Percentiles rank a stretch among this genome's conserved stretches.
Conservation (phyloP, 2,329 filamentous ascomycete genomes). For the Pyrenophora graminea region DNA sequence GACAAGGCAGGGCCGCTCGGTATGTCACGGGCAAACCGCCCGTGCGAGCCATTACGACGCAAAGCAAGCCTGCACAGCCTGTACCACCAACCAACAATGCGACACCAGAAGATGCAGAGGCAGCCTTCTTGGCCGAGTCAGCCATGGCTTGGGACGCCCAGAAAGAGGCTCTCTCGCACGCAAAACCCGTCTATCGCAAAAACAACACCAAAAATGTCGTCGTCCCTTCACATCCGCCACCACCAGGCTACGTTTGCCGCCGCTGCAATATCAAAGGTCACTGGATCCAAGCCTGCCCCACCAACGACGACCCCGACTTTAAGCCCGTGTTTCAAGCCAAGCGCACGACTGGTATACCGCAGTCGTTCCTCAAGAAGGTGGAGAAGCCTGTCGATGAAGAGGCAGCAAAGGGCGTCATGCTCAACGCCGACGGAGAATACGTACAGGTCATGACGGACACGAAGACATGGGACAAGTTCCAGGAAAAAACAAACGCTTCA, state of each 20-base stretch:
- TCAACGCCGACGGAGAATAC: conserved; percentile 96
- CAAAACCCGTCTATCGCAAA: conserved; percentile 49
- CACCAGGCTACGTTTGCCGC: conserved; percentile 93
- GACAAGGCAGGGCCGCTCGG: conserved; percentile 86
- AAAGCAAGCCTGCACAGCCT: conserved; percentile 60
- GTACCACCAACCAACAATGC: conserved; percentile 57
- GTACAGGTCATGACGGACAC: conserved; percentile 96
- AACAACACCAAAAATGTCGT: conserved; percentile 65
- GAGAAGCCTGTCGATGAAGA: conserved; percentile 90
- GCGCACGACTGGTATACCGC: conserved; percentile 93
- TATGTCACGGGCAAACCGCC: conserved; percentile 98
- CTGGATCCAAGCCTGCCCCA: conserved; percentile 97
- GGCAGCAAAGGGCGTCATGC: conserved; percentile 88
- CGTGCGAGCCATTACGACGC: conserved; percentile 75
- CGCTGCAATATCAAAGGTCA: conserved; percentile 97
- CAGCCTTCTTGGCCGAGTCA: conserved; percentile 87
- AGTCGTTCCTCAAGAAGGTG: conserved; percentile 92
- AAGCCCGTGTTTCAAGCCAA: conserved; percentile 93
- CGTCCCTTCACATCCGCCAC: conserved; percentile 90
- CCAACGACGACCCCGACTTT: conserved; percentile 96
- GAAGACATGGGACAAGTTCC: conserved; percentile 94
- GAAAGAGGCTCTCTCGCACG: conserved; percentile 86
- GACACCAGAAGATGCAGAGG: conserved; percentile 92
- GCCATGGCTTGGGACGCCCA: conserved; percentile 91
- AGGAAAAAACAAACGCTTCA: conserved; percentile 87